These are phyloP conservation scores for Triadica sebifera DNA, from an alignment of 345 rosid genomes.

Conservation along the genomic window DNA sequence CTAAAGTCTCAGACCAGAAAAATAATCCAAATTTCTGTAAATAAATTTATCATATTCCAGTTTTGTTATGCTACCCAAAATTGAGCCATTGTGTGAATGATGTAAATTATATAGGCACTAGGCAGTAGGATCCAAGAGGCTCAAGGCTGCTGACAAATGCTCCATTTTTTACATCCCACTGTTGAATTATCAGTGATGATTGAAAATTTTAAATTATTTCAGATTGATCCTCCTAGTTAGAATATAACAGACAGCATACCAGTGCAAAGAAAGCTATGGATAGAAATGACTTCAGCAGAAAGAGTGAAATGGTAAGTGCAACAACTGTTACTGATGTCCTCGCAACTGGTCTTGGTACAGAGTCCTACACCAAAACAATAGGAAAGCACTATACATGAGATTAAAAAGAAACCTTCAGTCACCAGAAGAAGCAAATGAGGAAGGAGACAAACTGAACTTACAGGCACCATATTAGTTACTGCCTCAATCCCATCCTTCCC, in stretches of 20 bases:
- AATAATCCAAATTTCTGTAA: background rate
- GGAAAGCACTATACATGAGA: background rate
- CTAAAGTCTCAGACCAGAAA: background rate
- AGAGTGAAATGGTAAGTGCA: constrained; percentile 45
- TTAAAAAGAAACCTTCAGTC: background rate
- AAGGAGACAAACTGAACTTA: constrained; percentile 40
- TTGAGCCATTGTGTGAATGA: background rate
- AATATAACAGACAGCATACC: constrained; percentile 41
- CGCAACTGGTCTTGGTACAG: constrained; percentile 31
- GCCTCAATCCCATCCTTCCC: constrained; percentile 87
- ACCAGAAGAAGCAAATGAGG: too few species aligned
- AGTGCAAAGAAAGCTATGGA: constrained; percentile 72
- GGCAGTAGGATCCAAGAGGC: background rate
- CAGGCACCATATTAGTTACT: constrained; percentile 81
- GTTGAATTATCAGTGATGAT: background rate
- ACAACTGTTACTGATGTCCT: constrained; percentile 29
- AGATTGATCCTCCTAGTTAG: background rate
- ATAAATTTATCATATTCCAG: background rate
- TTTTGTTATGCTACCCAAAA: background rate
- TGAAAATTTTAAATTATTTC: background rate
- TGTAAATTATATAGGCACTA: background rate
- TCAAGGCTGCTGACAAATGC: background rate
- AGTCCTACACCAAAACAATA: constrained; percentile 10
- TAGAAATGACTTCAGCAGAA: constrained; percentile 39
- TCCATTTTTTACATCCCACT: background rate